phyloP scores from a whole-genome alignment of 2,329 filamentous ascomycete species.

The Colletotrichum kahawae region DNA sequence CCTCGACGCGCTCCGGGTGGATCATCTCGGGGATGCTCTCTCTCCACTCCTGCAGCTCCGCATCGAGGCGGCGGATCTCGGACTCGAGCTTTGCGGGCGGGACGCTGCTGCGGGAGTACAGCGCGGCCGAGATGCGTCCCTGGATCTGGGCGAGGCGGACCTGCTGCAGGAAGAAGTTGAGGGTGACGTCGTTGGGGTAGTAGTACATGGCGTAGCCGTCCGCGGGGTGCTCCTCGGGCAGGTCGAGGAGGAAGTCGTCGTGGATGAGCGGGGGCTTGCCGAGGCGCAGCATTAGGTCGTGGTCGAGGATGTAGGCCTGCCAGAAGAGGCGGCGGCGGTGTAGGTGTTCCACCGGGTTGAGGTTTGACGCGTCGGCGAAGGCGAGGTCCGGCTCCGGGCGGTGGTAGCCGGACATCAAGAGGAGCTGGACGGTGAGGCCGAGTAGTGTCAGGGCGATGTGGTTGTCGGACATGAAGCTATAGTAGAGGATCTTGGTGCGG shows the following conservation, averaged over 20 bases:
- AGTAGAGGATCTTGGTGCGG: not conserved
- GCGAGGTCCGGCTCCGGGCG: not conserved
- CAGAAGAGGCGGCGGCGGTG: slow-evolving; percentile 12
- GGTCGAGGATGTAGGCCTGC: slow-evolving; percentile 11
- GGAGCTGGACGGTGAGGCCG: not conserved
- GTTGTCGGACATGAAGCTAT: slow-evolving; percentile 8
- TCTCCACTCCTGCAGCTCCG: slow-evolving; percentile 14
- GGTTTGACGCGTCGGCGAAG: not conserved
- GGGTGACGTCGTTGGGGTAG: slow-evolving; percentile 5
- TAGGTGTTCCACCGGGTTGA: not conserved
- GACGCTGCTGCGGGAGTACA: not conserved
- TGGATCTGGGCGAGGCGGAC: slow-evolving; percentile 16
- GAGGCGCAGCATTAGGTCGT: slow-evolving; percentile 7
- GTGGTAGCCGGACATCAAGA: slow-evolving; percentile 14
- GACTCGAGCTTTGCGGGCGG: slow-evolving; percentile 8
- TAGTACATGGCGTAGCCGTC: slow-evolving; percentile 14
- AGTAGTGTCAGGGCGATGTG: not conserved
- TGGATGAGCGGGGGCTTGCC: slow-evolving; percentile 15
- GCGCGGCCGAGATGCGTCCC: not conserved
- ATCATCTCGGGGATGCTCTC: slow-evolving; percentile 18
- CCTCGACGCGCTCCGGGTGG: slow-evolving; percentile 8
- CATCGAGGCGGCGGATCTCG: slow-evolving; percentile 11
- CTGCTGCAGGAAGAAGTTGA: slow-evolving; percentile 17
- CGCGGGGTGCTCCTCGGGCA: slow-evolving; percentile 13
- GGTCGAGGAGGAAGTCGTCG: slow-evolving; percentile 15